Base-by-base conservation (phyloP, 306 rosid species). In the Malus sylvestris region DNA sequence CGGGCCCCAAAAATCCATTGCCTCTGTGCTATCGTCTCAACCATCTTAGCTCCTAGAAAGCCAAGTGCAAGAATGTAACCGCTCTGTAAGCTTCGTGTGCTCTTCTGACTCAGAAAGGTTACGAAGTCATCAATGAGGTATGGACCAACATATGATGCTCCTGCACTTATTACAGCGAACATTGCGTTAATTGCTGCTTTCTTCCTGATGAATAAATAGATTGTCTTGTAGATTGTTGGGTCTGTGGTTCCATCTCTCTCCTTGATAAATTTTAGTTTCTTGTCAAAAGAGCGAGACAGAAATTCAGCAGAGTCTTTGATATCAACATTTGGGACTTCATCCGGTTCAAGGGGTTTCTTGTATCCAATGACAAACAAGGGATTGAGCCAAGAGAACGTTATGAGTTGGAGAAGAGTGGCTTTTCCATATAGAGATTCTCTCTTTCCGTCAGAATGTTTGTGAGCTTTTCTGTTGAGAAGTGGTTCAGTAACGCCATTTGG, bases 1-100 rank as follows among this genome's bases (percentile, higher is more conserved):
- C 97, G 89, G 25, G 98, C 98, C 19, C 98, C 96, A 4, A 95
- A 95, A 73, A 92, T 88, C 98, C 98, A 92, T 65, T 95, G 98
- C 79, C 98, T 92, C 60, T 95, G 97, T 79, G 92, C 71, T 66
- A 88, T 89, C 33, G 90, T 90, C 84, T 92, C 98, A 29, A 95
- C 74, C 87, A 84, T 85, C 79, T 92, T 95, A 22, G 97, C 98
- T 65, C 85, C 77, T 38, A 92, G 79, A 76, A 95, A 95, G 9
- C 80, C 90, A 38, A 95, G 77, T 23, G 96, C 89, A 68, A 95
- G 87, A 75, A 90, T 46, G 79, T 87, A 92, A 6, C 98, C 98
- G 3, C 85, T 85, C 78, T 81, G 74, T 66, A 92, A 70, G 51
- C 93, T 88, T 0, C 73, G 79, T 11, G 8, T 57, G 71, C 75